These are phyloP conservation scores for Wickerhamiella allomyrinae DNA, from an alignment of 805 yeast genomes.

Conservation along the genomic window DNA sequence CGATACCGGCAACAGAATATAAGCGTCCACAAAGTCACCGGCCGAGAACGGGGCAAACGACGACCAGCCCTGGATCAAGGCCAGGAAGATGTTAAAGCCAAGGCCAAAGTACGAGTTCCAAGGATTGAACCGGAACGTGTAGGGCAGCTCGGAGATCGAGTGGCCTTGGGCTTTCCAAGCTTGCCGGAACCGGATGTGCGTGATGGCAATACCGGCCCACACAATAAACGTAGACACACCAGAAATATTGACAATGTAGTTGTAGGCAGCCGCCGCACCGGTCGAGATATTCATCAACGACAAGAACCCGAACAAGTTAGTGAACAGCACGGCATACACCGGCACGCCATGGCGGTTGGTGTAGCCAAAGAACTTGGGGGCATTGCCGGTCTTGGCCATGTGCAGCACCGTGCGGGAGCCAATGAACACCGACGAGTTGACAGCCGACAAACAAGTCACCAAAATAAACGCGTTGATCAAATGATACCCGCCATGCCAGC, in stretches of 20 bases:
- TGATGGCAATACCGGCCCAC: constrained; percentile 46
- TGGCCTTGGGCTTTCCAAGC: constrained; percentile 33
- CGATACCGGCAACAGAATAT: constrained; percentile 47
- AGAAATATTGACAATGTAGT: constrained; percentile 44
- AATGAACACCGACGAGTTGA: constrained; percentile 54
- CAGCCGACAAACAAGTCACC: constrained; percentile 51
- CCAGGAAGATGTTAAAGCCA: constrained; percentile 36
- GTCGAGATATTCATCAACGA: constrained; percentile 43
- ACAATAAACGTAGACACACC: constrained; percentile 58
- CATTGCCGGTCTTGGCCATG: constrained; percentile 46
- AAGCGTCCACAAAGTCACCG: constrained; percentile 43
- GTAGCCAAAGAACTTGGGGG: constrained; percentile 40
- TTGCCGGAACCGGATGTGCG: constrained; percentile 42
- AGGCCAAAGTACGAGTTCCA: constrained; percentile 36
- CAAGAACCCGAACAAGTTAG: constrained; percentile 36
- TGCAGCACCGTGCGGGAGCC: constrained; percentile 55
- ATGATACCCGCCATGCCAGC: constrained; percentile 39
- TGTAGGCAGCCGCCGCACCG: constrained; percentile 47
- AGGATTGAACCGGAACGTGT: constrained; percentile 39
- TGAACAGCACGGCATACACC: constrained; percentile 39
- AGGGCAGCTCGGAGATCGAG: constrained; percentile 34
- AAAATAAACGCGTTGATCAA: constrained; percentile 49
- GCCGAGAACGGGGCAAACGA: constrained; percentile 45
- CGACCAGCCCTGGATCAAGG: constrained; percentile 54
- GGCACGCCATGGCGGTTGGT: constrained; percentile 53